These are phyloP conservation scores for Hypoxylon sp. DNA, from an alignment of 2,329 filamentous ascomycete genomes.

Conservation along the genomic window DNA sequence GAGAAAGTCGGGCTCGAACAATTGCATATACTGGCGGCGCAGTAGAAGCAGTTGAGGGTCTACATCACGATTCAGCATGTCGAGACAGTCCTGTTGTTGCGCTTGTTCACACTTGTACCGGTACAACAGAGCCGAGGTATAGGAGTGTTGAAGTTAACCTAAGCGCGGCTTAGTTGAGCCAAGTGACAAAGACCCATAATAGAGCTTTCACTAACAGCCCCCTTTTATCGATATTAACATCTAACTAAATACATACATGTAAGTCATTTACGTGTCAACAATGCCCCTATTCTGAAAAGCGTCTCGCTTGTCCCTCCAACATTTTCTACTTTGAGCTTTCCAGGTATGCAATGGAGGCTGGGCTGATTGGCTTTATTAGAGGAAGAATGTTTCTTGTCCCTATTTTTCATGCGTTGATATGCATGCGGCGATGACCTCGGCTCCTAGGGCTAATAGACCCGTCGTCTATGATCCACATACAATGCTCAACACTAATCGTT, in stretches of 20 bases:
- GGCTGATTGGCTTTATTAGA: neutral
- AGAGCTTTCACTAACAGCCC: neutral
- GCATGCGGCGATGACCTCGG: neutral
- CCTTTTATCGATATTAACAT: neutral
- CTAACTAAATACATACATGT: neutral
- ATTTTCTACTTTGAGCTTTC: too few species aligned
- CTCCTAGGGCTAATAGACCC: neutral
- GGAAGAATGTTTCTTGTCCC: neutral
- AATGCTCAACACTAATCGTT: neutral
- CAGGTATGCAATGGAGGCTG: too few species aligned
- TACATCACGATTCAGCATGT: constrained; percentile 40
- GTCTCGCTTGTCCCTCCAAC: neutral
- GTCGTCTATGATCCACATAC: neutral
- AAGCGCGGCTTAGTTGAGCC: neutral
- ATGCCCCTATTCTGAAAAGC: neutral
- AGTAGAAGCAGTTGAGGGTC: constrained; percentile 51
- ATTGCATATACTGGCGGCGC: constrained; percentile 53
- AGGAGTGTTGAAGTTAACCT: neutral
- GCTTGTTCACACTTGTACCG: neutral
- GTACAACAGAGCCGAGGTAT: neutral
- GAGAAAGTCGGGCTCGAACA: constrained; percentile 54
- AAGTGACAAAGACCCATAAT: neutral
- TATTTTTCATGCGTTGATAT: neutral
- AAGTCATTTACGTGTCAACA: neutral
- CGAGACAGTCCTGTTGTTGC: neutral